These are phyloP conservation scores for Cladosporium sp. DNA, from an alignment of 2,329 filamentous ascomycete species.

Conservation along the genomic window DNA sequence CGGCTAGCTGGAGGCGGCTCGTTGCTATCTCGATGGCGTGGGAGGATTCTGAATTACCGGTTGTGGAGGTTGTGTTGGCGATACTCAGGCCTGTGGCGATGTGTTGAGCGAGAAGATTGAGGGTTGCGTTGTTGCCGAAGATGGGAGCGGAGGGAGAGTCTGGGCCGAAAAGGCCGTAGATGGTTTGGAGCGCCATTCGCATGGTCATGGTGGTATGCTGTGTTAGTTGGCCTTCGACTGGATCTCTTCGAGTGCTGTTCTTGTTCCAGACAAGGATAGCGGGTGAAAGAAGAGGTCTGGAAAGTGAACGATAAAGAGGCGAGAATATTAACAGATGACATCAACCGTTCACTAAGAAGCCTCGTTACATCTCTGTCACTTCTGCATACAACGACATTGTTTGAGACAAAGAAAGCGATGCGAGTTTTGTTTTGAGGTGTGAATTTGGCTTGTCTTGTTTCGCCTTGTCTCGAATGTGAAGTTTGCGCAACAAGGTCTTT, in stretches of 20 bases:
- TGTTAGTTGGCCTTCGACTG: too few species aligned
- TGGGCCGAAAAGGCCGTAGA: not conserved
- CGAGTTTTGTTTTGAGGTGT: not conserved
- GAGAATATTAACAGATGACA: too few species aligned
- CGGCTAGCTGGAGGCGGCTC: not conserved
- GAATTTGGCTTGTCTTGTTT: not conserved
- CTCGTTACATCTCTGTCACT: not conserved
- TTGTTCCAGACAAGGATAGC: not conserved
- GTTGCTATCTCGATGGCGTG: not conserved
- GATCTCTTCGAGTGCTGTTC: not conserved
- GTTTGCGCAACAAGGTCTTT: not conserved
- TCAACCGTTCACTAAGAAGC: too few species aligned
- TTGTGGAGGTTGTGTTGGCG: not conserved
- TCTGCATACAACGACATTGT: not conserved
- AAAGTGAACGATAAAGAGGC: too few species aligned
- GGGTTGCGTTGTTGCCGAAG: not conserved
- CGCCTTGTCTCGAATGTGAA: not conserved
- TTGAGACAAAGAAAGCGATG: conserved; percentile 1
- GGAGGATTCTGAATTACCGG: not conserved
- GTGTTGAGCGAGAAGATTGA: not conserved
- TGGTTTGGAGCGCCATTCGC: not conserved
- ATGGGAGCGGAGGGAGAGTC: not conserved
- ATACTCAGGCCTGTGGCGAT: not conserved
- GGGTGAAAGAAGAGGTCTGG: not conserved
- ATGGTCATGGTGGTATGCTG: not conserved